Conservation (phyloP, 106 monocot species). For the Acanthochlamys bracteata region DNA sequence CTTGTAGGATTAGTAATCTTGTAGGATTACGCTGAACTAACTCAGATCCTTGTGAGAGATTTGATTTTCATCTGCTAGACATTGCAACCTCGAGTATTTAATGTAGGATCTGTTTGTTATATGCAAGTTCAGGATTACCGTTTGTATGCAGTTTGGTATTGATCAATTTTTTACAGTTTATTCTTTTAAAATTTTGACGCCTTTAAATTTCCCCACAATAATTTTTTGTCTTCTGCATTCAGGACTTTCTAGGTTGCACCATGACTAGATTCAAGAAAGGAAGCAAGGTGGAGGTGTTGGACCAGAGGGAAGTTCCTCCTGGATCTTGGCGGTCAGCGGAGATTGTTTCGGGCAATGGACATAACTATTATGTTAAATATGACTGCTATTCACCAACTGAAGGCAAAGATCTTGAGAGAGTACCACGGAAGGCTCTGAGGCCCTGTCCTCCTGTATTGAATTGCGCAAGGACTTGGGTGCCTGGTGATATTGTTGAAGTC, state of each 20-base stretch:
- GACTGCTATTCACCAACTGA: not conserved
- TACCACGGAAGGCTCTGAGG: slow-evolving; percentile 16
- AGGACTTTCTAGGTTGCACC: not conserved
- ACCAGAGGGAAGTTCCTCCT: slow-evolving; percentile 8
- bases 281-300: slow-evolving; percentile 20
- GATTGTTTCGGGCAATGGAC: slow-evolving; percentile 14
- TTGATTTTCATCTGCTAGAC: too few relatives aligned
- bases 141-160: too few relatives aligned
- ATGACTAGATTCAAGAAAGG: slow-evolving; percentile 17
- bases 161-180: not conserved
- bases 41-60: too few relatives aligned
- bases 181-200: not conserved
- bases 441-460: slow-evolving; percentile 15
- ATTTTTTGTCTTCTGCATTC: not conserved
- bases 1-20: too few relatives aligned
- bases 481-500: slow-evolving; percentile 24
- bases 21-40: too few relatives aligned
- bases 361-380: slow-evolving; percentile 16
- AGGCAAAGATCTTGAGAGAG: not conserved
- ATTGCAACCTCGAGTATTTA: too few relatives aligned
- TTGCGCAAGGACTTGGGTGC: slow-evolving; percentile 7
- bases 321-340: slow-evolving; percentile 19
- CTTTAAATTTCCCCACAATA: not conserved
- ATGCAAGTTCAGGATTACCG: too few relatives aligned
- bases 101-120: too few relatives aligned